These are phyloP conservation scores for Tolypocladium amazonense DNA, from an alignment of 2,329 filamentous ascomycete species.

Conservation along the genomic window DNA sequence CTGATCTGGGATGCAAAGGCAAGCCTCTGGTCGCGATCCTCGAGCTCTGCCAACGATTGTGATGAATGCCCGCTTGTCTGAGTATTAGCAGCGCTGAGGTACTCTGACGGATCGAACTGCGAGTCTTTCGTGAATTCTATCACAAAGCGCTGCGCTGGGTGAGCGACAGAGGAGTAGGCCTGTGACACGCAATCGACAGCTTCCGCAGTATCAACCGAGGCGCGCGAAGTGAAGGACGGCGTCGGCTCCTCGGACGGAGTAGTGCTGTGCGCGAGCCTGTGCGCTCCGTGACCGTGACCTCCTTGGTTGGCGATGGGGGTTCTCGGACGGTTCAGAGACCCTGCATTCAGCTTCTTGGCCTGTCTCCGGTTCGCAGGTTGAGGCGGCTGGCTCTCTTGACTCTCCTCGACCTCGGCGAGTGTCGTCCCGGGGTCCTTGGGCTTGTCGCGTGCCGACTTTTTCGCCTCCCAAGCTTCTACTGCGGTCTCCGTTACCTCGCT, in stretches of 20 bases:
- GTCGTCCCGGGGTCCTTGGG: not conserved
- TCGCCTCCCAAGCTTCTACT: slow-evolving; percentile 20
- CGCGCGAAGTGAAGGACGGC: slow-evolving; percentile 17
- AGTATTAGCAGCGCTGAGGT: slow-evolving; percentile 19
- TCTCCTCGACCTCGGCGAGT: slow-evolving; percentile 5
- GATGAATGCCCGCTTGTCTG: slow-evolving; percentile 17
- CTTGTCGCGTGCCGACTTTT: slow-evolving; percentile 9
- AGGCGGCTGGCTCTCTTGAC: slow-evolving; percentile 14
- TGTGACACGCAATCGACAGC: slow-evolving; percentile 7
- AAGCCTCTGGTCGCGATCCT: slow-evolving; percentile 21
- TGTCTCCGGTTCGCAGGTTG: slow-evolving; percentile 17
- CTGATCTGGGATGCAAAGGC: slow-evolving; percentile 19
- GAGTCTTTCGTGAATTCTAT: slow-evolving; percentile 19
- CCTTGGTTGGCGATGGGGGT: slow-evolving; percentile 6
- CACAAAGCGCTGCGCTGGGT: slow-evolving; percentile 10
- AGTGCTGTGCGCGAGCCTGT: slow-evolving; percentile 9
- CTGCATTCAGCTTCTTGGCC: slow-evolving; percentile 6
- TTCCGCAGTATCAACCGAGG: slow-evolving; percentile 12
- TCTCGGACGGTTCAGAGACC: not conserved
- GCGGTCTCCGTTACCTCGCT: slow-evolving; percentile 19
- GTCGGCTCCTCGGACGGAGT: slow-evolving; percentile 18
- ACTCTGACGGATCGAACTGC: slow-evolving; percentile 24
- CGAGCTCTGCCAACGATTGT: slow-evolving; percentile 22
- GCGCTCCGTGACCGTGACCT: slow-evolving; percentile 10
- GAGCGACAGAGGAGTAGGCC: slow-evolving; percentile 1